Evolutionary conservation across 2,329 filamentous ascomycete species (phyloP).

Genomic region (Coniochaeta hoffmannii): DNA sequence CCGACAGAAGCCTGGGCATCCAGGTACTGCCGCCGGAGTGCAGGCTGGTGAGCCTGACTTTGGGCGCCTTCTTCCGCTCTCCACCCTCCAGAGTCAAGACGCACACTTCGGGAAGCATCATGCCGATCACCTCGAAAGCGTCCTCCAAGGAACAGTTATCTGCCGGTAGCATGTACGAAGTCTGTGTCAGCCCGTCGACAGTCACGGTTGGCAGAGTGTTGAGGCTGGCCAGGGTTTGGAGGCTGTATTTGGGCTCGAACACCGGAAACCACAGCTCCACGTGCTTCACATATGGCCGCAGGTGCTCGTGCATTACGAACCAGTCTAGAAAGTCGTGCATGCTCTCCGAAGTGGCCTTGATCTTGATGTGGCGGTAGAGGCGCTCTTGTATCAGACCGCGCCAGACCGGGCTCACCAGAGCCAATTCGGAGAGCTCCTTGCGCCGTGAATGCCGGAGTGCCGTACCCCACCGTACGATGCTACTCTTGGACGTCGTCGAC

Average conservation of each 20-base stretch:
- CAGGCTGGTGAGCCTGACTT: slow-evolving; percentile 41
- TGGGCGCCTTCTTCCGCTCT: slow-evolving; percentile 66
- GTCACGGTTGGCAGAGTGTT: slow-evolving; percentile 45
- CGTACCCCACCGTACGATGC: slow-evolving; percentile 55
- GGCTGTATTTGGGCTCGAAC: slow-evolving; percentile 50
- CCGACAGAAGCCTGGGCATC: slow-evolving; percentile 36
- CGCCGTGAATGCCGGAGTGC: slow-evolving; percentile 59
- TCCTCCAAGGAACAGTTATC: slow-evolving; percentile 66
- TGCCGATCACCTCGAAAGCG: slow-evolving; percentile 56
- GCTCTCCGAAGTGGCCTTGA: slow-evolving; percentile 62
- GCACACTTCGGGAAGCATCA: slow-evolving; percentile 50
- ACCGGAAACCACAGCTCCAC: slow-evolving; percentile 75
- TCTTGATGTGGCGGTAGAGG: slow-evolving; percentile 68
- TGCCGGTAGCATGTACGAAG: slow-evolving; percentile 50
- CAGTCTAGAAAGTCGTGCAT: slow-evolving; percentile 52
- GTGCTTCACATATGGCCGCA: slow-evolving; percentile 60
- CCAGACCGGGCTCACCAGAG: slow-evolving; percentile 58
- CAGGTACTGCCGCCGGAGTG: background rate
- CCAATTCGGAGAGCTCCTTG: slow-evolving; percentile 58
- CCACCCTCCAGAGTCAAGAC: slow-evolving; percentile 71
- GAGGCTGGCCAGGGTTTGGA: slow-evolving; percentile 32
- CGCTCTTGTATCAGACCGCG: slow-evolving; percentile 61
- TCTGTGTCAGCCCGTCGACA: slow-evolving; percentile 46
- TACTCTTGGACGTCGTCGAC: slow-evolving; percentile 50
- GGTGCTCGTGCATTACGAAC: slow-evolving; percentile 50